Evolutionary conservation across 306 rosid species (phyloP).

Genomic region (Malus sylvestris): DNA sequence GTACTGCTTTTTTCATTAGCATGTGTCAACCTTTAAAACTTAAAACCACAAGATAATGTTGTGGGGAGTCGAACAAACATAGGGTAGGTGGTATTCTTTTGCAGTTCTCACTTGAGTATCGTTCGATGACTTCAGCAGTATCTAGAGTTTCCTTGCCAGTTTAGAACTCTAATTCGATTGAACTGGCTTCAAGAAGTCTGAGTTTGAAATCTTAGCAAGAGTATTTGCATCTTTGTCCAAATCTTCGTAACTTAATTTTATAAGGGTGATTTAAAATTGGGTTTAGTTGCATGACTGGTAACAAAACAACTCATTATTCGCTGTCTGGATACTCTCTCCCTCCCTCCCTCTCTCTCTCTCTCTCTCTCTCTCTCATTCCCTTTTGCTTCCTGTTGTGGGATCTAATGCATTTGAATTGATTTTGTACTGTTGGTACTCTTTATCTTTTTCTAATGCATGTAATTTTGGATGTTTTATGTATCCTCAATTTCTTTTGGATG

Average conservation of each 20-base stretch:
- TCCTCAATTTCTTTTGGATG: constrained; percentile 12
- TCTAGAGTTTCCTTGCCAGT: neutral
- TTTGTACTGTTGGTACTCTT: neutral
- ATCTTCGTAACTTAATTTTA: neutral
- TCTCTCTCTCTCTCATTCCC: neutral
- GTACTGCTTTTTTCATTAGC: neutral
- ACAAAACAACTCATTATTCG: neutral
- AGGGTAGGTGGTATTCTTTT: neutral
- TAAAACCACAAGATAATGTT: neutral
- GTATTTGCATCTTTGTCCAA: neutral
- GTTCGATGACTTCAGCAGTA: neutral
- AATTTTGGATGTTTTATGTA: neutral
- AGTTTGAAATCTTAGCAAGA: neutral
- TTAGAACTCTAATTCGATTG: neutral
- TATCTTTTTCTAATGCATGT: neutral
- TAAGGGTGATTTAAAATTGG: neutral
- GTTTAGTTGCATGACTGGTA: neutral
- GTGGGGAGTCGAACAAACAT: neutral
- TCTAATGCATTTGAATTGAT: neutral
- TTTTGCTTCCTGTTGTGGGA: neutral
- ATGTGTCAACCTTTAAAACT: neutral
- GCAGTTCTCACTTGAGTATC: neutral
- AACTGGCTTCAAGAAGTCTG: neutral
- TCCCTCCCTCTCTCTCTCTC: neutral
- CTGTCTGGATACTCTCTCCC: neutral